Evolutionary conservation across 352 stramenopile genomes (phyloP), one percentile per base, ranked within the genome.

Genomic region (Pythium diclinum): DNA sequence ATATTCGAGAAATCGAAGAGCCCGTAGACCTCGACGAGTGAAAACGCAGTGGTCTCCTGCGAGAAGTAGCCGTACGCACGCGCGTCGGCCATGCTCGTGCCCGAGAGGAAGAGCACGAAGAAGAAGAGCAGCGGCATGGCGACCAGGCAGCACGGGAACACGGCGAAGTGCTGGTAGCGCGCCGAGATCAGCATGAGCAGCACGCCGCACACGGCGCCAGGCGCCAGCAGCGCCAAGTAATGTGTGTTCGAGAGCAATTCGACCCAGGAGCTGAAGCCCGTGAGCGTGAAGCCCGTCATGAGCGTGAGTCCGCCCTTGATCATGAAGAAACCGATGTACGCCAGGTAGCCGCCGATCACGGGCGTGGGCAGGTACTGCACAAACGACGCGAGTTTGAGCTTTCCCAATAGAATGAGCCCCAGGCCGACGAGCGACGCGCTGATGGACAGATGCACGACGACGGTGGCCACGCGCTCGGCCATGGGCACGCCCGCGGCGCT

Each of bases 321-420:
- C 79, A 96, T 97, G 68, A 99, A 99, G 62, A 97, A 98, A 0
- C 97, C 97, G 46, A 98, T 97, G 64, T 94, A 98, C 21, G 95
- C 96, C 42, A 99, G 79, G 79, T 99, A 99, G 7, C 97, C 96
- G 14, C 78, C 65, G 25, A 99, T 89, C 8, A 99, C 97, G 34
- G 89, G 94, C 30, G 96, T 97, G 3, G 97, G 97, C 13, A 99
- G 78, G 59, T 98, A 93, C 71, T 98, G 95, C 10, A 98, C 95
- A 30, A 98, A 86, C n/a, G 83, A 91, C 32, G 96, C 96, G 30
- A 99, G 78, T 46, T 77, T 69, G 54, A 81, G 80, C 61, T 89
- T 94, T 8, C 95, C 96, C 32, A 98, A 85, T 14, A 95, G 62
- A 23, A 99, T 89, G 14, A 99, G 76, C 5, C 89, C 84, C 2